These are phyloP conservation scores for Lepidopterella palustris DNA, from an alignment of 495 filamentous ascomycete species.

Conservation along the genomic window DNA sequence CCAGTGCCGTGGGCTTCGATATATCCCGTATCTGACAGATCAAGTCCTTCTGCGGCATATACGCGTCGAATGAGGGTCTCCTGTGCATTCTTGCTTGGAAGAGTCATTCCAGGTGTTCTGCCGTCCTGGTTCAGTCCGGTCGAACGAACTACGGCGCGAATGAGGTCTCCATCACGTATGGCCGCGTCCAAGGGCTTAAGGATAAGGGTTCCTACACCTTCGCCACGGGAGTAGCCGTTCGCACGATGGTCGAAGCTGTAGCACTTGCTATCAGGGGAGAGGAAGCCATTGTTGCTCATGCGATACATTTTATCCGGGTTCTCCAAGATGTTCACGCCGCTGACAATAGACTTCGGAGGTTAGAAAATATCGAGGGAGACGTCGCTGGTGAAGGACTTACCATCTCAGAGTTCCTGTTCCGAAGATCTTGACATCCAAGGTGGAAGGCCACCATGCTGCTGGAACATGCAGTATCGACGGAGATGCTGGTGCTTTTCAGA, in stretches of 20 bases:
- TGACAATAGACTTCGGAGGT: not conserved
- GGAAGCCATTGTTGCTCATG: constrained; percentile 3
- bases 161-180: constrained; percentile 30
- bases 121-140: constrained; percentile 42
- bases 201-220: constrained; percentile 9
- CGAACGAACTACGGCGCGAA: constrained; percentile 42
- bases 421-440: not conserved
- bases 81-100: not conserved
- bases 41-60: constrained; percentile 16
- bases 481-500: not conserved
- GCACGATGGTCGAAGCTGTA: constrained; percentile 17
- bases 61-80: not conserved
- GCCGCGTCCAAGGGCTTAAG: constrained; percentile 34
- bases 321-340: not conserved
- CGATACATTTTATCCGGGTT: constrained; percentile 1
- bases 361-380: not conserved
- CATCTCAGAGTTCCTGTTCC: not conserved
- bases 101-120: constrained; percentile 28
- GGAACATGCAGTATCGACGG: constrained; percentile 8
- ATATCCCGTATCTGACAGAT: constrained; percentile 10
- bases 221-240: constrained; percentile 18
- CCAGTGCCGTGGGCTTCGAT: constrained; percentile 4
- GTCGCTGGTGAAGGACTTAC: not conserved
- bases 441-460: constrained; percentile 6
- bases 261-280: constrained; percentile 11